Base-by-base conservation (phyloP, 2,329 filamentous ascomycete genomes). In the Lachnellula hyalina region DNA sequence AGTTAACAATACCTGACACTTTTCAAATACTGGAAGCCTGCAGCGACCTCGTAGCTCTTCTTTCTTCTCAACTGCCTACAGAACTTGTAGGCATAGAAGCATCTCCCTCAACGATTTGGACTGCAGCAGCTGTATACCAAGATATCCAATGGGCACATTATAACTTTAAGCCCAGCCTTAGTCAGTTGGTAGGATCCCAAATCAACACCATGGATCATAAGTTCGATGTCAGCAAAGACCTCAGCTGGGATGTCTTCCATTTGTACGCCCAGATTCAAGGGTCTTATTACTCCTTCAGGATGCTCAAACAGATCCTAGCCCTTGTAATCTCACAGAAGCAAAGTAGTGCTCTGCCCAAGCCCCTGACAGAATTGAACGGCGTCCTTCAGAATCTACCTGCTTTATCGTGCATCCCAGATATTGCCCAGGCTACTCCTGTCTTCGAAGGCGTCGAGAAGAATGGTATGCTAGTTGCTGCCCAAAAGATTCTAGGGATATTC, bases 171-270 rank as follows among this genome's bases (percentile, higher is more conserved):
- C n/a, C 42, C 25, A 21, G 56, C 8, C n/a, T 63, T 2, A 52
- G 54, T 45, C 46, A 55, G 41, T 44, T 53, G 38, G 55, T 57
- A 8, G 46, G 44, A 11, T 50, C 59, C 8, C 54, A 59, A 47
- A n/a, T 62, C n/a, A 55, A 35, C 36, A 49, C 11, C 21, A 23
- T 17, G 3, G 42, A 42, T 7, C 36, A 40, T 6, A 36, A 54
- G 5, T 49, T 46, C 12, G 51, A 54, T 32, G 28, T 32, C 9
- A 32, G 36, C 36, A 40, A 40, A 23, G 28, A 11, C 28, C 58
- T 65, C 28, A 60, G 51, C n/a, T 71, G 68, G 68, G 66, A 70
- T 40, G 49, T 61, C 8, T 53, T 71, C 28, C 68, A 71, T 25
- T 62, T 67, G 25, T 56, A 63, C 14, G 64, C 66, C 45, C 66